Evolutionary conservation across 2,329 filamentous ascomycete genomes (phyloP).

Genomic region (Myotisia sp.): DNA sequence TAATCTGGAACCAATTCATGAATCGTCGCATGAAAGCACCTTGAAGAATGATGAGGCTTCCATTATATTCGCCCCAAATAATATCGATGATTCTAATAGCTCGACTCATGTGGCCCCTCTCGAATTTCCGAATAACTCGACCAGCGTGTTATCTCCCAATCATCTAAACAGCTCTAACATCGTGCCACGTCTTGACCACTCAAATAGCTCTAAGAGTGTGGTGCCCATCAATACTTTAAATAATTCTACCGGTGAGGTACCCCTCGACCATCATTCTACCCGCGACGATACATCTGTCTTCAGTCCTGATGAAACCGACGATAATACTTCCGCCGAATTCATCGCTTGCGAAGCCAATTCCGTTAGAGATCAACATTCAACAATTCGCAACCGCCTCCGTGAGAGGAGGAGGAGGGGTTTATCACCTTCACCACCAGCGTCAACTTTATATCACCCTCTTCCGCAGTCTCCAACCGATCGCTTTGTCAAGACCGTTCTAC

Average conservation of each 20-base stretch:
- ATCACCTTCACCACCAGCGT: slow-evolving; percentile 53
- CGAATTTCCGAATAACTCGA: neutral
- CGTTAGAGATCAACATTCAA: slow-evolving; percentile 19
- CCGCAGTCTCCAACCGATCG: slow-evolving; percentile 34
- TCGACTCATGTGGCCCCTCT: neutral
- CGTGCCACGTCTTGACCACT: no score
- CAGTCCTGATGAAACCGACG: neutral
- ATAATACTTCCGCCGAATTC: neutral
- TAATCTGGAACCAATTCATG: no score
- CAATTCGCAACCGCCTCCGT: slow-evolving; percentile 42
- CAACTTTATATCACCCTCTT: slow-evolving; percentile 44
- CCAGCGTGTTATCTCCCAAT: neutral
- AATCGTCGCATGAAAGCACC: neutral
- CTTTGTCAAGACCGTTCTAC: slow-evolving; percentile 51
- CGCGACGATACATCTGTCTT: no score
- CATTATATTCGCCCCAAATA: neutral
- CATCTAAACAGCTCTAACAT: no score
- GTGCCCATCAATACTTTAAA: slow-evolving; percentile 28
- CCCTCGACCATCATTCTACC: slow-evolving; percentile 24
- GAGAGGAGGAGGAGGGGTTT: slow-evolving; percentile 43
- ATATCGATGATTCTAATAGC: neutral
- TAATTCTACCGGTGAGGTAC: slow-evolving; percentile 20
- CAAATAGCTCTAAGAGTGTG: no score
- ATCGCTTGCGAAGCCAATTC: no score
- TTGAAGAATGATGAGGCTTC: neutral